Evolutionary conservation across 768 basidiomycete species (phyloP).

Genomic region (Lactarius deliciosus): DNA sequence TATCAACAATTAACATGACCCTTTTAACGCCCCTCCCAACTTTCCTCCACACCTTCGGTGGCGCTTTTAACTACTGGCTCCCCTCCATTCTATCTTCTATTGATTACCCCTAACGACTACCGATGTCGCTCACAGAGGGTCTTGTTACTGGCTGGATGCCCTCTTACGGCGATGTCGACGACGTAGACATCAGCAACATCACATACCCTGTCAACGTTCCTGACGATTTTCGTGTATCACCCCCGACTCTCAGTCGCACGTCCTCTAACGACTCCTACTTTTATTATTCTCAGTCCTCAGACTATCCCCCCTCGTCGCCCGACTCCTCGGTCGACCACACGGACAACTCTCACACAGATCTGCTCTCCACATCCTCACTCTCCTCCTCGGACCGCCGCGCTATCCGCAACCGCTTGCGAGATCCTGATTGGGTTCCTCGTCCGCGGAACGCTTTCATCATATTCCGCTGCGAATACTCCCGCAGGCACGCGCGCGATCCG

Average conservation of each 20-base stretch:
- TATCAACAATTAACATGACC: background rate
- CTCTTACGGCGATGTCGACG: conserved; percentile 27
- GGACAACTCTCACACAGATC: conserved; percentile 9
- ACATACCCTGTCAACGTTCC: conserved; percentile 17
- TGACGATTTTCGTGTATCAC: conserved; percentile 5
- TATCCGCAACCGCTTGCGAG: conserved; percentile 42
- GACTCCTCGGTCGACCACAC: conserved; percentile 19
- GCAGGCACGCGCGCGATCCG: conserved; percentile 44
- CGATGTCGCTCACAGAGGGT: conserved; percentile 27
- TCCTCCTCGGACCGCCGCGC: conserved; percentile 44
- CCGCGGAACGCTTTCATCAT: conserved; percentile 73
- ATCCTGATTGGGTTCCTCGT: conserved; percentile 62
- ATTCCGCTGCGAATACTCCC: conserved; percentile 65
- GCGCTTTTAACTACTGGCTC: conserved; percentile 9
- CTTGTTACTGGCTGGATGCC: conserved; percentile 29
- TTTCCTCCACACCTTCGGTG: background rate
- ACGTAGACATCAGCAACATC: conserved; percentile 21
- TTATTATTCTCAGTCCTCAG: conserved; percentile 4
- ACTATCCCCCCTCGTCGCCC: conserved; percentile 16
- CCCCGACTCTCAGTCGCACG: conserved; percentile 19
- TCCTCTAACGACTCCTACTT: conserved; percentile 23
- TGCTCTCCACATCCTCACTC: conserved; percentile 19
- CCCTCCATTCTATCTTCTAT: conserved; percentile 10
- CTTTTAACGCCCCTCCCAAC: background rate
- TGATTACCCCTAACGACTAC: conserved; percentile 24